Percentiles rank a stretch among this genome's conserved stretches.
These are phyloP conservation scores for Eutreptiella sp. DNA, from an alignment of 208 protist species.

Conservation along the genomic window DNA sequence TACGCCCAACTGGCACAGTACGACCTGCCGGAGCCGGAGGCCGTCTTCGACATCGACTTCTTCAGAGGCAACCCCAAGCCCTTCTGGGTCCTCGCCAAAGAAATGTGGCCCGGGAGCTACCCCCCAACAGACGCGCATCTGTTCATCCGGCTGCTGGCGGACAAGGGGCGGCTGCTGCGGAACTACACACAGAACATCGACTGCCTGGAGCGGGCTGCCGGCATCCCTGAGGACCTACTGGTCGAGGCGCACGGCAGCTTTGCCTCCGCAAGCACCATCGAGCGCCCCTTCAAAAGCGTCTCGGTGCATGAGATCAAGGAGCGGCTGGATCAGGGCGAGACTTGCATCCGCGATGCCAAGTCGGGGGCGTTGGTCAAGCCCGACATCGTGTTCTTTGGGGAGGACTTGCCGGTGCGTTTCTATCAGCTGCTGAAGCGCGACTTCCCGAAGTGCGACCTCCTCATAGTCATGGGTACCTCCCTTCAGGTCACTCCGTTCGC, in stretches of 20 bases:
- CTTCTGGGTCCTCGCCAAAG: constrained; percentile 76
- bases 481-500: constrained; percentile 88
- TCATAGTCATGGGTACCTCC: constrained; percentile 90
- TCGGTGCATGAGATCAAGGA: background rate
- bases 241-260: constrained; percentile 94
- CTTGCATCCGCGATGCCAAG: constrained; percentile 9
- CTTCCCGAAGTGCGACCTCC: constrained; percentile 61
- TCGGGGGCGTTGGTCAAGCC: constrained; percentile 78
- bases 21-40: constrained; percentile 72
- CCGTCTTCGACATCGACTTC: constrained; percentile 78
- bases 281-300: too few species aligned
- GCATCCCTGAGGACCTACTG: constrained; percentile 60
- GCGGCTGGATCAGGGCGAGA: background rate
- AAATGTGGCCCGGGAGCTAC: constrained; percentile 65
- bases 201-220: constrained; percentile 70
- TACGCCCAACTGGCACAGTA: constrained; percentile 79
- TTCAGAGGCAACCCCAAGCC: constrained; percentile 72
- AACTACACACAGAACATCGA: constrained; percentile 97
- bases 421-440: constrained; percentile 52
- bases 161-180: constrained; percentile 78
- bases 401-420: constrained; percentile 79
- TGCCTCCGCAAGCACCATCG: constrained; percentile 64
- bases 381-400: constrained; percentile 93
- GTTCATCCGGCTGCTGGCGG: constrained; percentile 80
- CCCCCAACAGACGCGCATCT: constrained; percentile 77